Evolutionary conservation across 352 stramenopile genomes (phyloP), one percentile per base, ranked within the genome.

Genomic region (Pythium sukuiense): DNA sequence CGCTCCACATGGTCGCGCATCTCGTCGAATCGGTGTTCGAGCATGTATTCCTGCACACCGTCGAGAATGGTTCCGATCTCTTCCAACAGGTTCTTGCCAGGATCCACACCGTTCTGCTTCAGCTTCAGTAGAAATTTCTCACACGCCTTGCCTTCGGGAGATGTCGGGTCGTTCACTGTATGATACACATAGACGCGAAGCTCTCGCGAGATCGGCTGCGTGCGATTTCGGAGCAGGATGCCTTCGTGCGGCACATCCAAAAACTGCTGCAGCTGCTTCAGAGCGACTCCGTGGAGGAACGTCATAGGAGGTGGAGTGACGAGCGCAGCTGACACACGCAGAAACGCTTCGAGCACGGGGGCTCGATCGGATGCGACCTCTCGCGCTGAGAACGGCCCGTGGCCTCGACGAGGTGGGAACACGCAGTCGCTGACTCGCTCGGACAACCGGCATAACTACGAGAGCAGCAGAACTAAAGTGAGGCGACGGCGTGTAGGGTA

Each of bases 41-140:
- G 79, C 87, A 95, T 95, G 45, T 95, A 93, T 66, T 92, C 83
- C 67, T 95, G 87, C 9, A 95, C 81, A 39, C 76, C 83, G 53
- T 95, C 87, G 33, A 95, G 76, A 57, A 93, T 88, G 9, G 89
- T 79, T 6, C 83, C 87, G 13, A 93, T 77, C 59, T 90, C 83
- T 58, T 95, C 77, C 11, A 95, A 56, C 35, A 90, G 41, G 55
- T 87, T 87, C 59, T 82, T 83, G 20, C 74, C 71, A 11, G 70
- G 64, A 14, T 79, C 81, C 0, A 80, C 74, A 16, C 73, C 73
- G 55, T 69, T 80, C 11, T 76, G 69, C 50, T 74, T 77, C 50
- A 88, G 71, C 65, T 93, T 93, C 6, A 61, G 39, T 7, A 92
- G 59, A 66, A 95, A 93, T 35, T 92, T 92, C 16, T 77, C 63